These are phyloP conservation scores for Zasmidium cellare DNA, from an alignment of 2,329 filamentous ascomycete genomes.

Conservation along the genomic window DNA sequence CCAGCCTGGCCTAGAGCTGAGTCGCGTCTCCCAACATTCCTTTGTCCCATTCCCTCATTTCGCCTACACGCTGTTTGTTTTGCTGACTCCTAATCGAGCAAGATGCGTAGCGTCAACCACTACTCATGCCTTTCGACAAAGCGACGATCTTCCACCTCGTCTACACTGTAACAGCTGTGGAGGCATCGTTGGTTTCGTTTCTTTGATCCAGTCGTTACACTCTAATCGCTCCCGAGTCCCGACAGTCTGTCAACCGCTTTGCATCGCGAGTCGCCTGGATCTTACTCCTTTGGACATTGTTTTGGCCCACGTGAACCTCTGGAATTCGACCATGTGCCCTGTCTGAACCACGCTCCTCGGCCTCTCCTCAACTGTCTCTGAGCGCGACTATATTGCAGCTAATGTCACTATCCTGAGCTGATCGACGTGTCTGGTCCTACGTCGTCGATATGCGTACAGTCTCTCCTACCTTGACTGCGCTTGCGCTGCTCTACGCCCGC, in stretches of 20 bases:
- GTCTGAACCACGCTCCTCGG: slow-evolving; percentile 1
- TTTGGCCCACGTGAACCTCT: slow-evolving; percentile 11
- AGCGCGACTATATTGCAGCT: neutral
- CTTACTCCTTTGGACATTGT: slow-evolving; percentile 2
- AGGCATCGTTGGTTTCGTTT: neutral
- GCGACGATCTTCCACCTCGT: neutral
- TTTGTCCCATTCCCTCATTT: slow-evolving; percentile 11
- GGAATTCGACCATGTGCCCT: slow-evolving; percentile 9
- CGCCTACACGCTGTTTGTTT: slow-evolving; percentile 1
- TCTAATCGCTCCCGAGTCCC: neutral
- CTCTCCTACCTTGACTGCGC: neutral
- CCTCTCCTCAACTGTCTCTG: neutral
- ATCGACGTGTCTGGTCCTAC: neutral
- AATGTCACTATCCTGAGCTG: neutral
- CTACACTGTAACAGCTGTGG: neutral
- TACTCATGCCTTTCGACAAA: neutral
- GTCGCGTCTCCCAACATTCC: slow-evolving; percentile 2
- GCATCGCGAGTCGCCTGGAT: neutral
- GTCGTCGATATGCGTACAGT: slow-evolving; percentile 15
- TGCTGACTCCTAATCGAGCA: neutral
- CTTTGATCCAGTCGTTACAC: neutral
- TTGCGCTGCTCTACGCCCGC: slow-evolving; percentile 15
- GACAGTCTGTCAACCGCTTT: neutral
- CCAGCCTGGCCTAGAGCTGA: neutral
- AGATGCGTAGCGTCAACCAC: neutral